Percentiles rank a stretch among this genome's conserved stretches.
Evolutionary conservation across 2,329 filamentous ascomycete species (phyloP).

Genomic region (Cordyceps fumosorosea): DNA sequence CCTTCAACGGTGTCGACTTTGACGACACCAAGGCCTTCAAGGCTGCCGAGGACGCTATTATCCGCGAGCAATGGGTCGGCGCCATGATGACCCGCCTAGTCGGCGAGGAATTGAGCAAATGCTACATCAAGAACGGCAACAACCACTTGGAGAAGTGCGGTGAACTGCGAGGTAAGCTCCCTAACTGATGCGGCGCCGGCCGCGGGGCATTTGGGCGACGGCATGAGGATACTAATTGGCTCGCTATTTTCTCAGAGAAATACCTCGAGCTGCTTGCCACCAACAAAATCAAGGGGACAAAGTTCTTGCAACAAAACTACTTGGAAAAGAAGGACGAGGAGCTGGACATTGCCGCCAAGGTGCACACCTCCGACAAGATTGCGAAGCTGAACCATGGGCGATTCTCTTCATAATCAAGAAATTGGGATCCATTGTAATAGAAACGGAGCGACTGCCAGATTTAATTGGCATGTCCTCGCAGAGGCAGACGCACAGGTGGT

Average conservation of each 20-base stretch:
- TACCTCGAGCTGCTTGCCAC: slow-evolving; percentile 73
- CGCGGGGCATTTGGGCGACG: neutral
- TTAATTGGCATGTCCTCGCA: slow-evolving; percentile 7
- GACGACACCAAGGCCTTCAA: slow-evolving; percentile 76
- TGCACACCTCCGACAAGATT: slow-evolving; percentile 34
- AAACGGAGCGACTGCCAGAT: slow-evolving; percentile 2
- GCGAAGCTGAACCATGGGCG: slow-evolving; percentile 31
- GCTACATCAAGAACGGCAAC: slow-evolving; percentile 76
- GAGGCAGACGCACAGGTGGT: slow-evolving; percentile 1
- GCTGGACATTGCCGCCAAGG: slow-evolving; percentile 31
- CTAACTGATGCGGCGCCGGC: neutral
- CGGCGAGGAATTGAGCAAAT: slow-evolving; percentile 76
- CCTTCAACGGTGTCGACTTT: slow-evolving; percentile 82
- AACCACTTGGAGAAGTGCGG: slow-evolving; percentile 88
- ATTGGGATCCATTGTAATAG: neutral
- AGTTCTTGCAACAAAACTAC: slow-evolving; percentile 77
- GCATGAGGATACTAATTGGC: slow-evolving; percentile 11
- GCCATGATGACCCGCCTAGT: slow-evolving; percentile 84
- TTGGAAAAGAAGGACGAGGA: slow-evolving; percentile 44
- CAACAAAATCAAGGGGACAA: slow-evolving; percentile 70
- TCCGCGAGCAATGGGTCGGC: slow-evolving; percentile 82
- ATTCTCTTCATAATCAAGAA: slow-evolving; percentile 23
- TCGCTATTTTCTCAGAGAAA: slow-evolving; percentile 48
- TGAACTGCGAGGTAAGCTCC: slow-evolving; percentile 64
- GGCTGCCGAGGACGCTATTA: slow-evolving; percentile 73